These are phyloP conservation scores for Trichoderma endophyticum DNA, from an alignment of 2,329 filamentous ascomycete genomes.

Conservation along the genomic window DNA sequence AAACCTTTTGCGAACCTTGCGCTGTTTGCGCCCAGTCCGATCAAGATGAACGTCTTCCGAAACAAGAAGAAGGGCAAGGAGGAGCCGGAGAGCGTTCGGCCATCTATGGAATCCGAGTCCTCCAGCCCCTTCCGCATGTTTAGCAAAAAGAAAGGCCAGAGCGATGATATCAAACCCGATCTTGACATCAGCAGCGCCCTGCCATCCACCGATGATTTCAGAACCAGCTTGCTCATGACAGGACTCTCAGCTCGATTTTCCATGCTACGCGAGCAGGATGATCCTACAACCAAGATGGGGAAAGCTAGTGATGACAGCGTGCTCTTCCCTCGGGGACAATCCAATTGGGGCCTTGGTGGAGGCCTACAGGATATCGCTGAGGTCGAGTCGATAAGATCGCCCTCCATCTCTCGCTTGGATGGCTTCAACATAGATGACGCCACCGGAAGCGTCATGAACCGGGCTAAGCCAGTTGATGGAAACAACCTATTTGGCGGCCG, in stretches of 20 bases:
- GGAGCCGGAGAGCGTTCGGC: constrained; percentile 38
- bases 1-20: not conserved
- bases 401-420: constrained; percentile 56
- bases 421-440: constrained; percentile 72
- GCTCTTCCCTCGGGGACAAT: constrained; percentile 75
- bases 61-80: constrained; percentile 67
- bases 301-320: constrained; percentile 97
- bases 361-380: constrained; percentile 82
- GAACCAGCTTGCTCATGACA: constrained; percentile 93
- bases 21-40: not conserved
- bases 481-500: constrained; percentile 93
- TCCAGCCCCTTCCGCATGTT: constrained; percentile 54
- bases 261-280: constrained; percentile 93
- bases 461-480: constrained; percentile 78
- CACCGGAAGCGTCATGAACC: constrained; percentile 74
- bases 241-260: constrained; percentile 93
- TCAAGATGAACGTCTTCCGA: constrained; percentile 68
- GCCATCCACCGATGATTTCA: constrained; percentile 83
- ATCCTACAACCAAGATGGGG: constrained; percentile 81
- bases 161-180: constrained; percentile 59
- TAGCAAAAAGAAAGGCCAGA: constrained; percentile 52
- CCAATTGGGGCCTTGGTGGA: constrained; percentile 61
- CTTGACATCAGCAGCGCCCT: constrained; percentile 72
- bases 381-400: constrained; percentile 72
- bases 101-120: constrained; percentile 55